Conservation (phyloP, 192 early-diverging fungal species). For the Backusella liffmaniae region DNA sequence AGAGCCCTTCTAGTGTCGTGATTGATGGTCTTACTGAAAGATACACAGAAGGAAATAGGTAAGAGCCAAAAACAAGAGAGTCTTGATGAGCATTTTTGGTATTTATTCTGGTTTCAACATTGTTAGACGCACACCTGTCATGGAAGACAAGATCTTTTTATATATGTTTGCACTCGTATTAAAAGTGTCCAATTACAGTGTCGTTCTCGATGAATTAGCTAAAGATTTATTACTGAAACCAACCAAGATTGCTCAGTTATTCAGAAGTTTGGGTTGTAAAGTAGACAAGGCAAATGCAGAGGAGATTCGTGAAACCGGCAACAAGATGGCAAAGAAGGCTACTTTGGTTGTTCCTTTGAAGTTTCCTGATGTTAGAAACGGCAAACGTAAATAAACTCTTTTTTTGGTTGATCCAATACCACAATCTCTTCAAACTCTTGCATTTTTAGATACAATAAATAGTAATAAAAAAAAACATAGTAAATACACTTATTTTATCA, state of each 20-base stretch:
- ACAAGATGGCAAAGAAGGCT: slow-evolving; percentile 24
- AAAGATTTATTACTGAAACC: slow-evolving; percentile 61
- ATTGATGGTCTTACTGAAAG: slow-evolving; percentile 57
- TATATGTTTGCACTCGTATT: slow-evolving; percentile 75
- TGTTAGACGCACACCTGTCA: slow-evolving; percentile 53
- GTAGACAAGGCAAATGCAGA: slow-evolving; percentile 37
- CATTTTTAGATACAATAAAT: not conserved
- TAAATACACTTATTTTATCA: not conserved
- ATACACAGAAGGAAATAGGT: slow-evolving; percentile 62
- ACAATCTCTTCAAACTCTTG: not conserved
- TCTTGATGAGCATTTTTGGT: not conserved
- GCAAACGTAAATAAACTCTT: slow-evolving; percentile 12
- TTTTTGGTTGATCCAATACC: slow-evolving; percentile 4
- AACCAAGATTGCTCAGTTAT: slow-evolving; percentile 39
- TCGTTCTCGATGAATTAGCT: slow-evolving; percentile 61
- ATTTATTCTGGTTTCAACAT: not conserved
- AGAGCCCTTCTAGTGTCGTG: slow-evolving; percentile 58
- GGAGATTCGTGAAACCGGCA: slow-evolving; percentile 2
- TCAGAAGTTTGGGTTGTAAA: slow-evolving; percentile 48
- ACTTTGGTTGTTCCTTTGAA: slow-evolving; percentile 29
- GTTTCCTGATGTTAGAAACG: slow-evolving; percentile 30
- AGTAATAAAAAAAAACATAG: not conserved
- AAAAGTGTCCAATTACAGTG: slow-evolving; percentile 67
- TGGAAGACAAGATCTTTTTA: slow-evolving; percentile 73
- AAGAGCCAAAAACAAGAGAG: slow-evolving; percentile 12